Evolutionary conservation across 805 yeast species (phyloP).

Genomic region (Komagataella populi): DNA sequence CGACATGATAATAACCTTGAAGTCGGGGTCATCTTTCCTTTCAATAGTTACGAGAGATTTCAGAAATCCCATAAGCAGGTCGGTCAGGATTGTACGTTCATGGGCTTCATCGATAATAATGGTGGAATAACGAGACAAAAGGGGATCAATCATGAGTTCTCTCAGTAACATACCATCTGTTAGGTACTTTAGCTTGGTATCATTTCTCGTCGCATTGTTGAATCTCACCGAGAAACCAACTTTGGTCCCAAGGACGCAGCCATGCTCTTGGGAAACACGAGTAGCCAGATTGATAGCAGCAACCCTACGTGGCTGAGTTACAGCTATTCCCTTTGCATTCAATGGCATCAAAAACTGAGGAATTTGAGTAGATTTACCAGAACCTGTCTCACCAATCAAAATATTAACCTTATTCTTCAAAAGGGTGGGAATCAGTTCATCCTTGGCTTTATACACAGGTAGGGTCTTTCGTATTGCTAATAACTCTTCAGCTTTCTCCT

Average conservation of each 20-base stretch:
- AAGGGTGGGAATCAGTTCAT: conserved; percentile 44
- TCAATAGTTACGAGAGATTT: conserved; percentile 42
- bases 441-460: conserved; percentile 68
- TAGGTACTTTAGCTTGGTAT: conserved; percentile 67
- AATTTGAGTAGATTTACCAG: conserved; percentile 94
- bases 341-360: conserved; percentile 75
- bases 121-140: conserved; percentile 52
- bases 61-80: conserved; percentile 77
- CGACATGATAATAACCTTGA: conserved; percentile 80
- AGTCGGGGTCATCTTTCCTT: conserved; percentile 31
- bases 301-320: conserved; percentile 95
- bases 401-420: conserved; percentile 52
- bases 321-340: conserved; percentile 51
- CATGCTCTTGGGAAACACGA: conserved; percentile 84
- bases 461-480: conserved; percentile 40
- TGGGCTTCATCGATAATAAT: conserved; percentile 94
- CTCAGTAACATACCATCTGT: conserved; percentile 97
- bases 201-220: conserved; percentile 45
- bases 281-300: conserved; percentile 92
- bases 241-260: conserved; percentile 59
- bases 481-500: conserved; percentile 28
- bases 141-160: conserved; percentile 70
- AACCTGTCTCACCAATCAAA: conserved; percentile 93
- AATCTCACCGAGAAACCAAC: conserved; percentile 94
- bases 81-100: conserved; percentile 89